Conservation (phyloP, 768 basidiomycete genomes). For the Gautieria morchelliformis region DNA sequence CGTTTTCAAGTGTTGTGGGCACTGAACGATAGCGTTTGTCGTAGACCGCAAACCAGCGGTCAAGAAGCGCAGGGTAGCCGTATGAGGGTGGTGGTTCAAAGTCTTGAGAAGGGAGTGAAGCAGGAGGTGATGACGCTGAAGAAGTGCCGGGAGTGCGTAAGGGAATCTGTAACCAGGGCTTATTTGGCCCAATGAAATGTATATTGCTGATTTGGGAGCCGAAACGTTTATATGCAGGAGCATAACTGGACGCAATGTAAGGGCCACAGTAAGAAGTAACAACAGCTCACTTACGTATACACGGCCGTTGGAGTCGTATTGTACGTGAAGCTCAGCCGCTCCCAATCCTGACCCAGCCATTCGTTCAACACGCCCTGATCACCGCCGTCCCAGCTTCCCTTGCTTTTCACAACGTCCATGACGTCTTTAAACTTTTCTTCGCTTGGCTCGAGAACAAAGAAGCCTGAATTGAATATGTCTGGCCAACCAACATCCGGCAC, state of each 20-base stretch:
- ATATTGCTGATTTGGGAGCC: conserved; percentile 78
- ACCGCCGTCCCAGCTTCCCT: conserved; percentile 95
- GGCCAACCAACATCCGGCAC: conserved; percentile 99
- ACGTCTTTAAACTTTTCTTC: conserved; percentile 77
- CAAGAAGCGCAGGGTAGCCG: conserved; percentile 72
- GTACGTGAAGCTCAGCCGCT: conserved; percentile 92
- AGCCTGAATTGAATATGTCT: conserved; percentile 97
- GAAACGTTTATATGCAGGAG: conserved; percentile 92
- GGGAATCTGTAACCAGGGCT: conserved; percentile 81
- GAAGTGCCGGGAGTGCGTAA: conserved; percentile 53
- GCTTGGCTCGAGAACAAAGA: conserved; percentile 78
- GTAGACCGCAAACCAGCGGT: conserved; percentile 87
- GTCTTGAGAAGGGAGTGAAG: conserved; percentile 6
- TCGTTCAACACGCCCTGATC: conserved; percentile 97
- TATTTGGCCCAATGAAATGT: conserved; percentile 93
- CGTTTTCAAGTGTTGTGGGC: neutral
- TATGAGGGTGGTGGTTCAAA: conserved; percentile 39
- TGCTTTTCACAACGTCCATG: conserved; percentile 55
- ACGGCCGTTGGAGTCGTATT: conserved; percentile 97
- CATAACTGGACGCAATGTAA: conserved; percentile 53
- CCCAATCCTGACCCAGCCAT: conserved; percentile 83
- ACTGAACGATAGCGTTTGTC: conserved; percentile 72
- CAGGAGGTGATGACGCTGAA: conserved; percentile 12
- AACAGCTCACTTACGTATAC: conserved; percentile 65
- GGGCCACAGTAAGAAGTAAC: conserved; percentile 11